Conservation (phyloP, 306 rosid species). For the Dalbergia oliveri region DNA sequence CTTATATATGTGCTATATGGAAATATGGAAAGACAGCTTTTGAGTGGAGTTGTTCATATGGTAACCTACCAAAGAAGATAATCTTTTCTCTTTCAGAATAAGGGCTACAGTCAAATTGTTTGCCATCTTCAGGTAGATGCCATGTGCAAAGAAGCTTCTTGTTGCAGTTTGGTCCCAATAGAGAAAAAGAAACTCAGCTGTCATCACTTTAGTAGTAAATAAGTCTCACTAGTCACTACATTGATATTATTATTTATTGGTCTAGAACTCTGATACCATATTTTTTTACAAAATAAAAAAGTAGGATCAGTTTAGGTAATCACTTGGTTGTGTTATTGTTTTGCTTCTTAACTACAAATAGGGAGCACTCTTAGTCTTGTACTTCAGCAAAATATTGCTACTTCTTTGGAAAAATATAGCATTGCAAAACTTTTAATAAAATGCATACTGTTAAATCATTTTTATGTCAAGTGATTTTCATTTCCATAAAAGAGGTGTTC, state of each 20-base stretch:
- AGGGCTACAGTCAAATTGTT: neutral
- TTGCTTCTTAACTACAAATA: no score
- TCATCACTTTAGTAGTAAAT: neutral
- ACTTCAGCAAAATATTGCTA: no score
- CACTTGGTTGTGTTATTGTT: no score
- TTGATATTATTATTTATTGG: neutral
- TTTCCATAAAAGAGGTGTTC: neutral
- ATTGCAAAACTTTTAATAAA: neutral
- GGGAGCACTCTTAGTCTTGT: no score
- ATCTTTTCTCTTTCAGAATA: no score
- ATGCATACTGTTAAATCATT: neutral
- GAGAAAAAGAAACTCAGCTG: neutral
- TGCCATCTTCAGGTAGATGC: neutral
- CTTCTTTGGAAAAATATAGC: no score
- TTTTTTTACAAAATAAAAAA: no score
- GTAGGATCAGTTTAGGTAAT: no score
- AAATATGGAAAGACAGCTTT: conserved; percentile 36
- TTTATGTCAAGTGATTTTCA: neutral
- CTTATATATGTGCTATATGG: neutral
- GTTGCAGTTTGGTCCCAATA: neutral
- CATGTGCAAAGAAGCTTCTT: conserved; percentile 6
- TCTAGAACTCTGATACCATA: neutral
- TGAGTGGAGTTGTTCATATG: conserved; percentile 33
- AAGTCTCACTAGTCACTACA: neutral
- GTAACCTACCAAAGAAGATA: neutral